Evolutionary conservation across 495 filamentous ascomycete genomes (phyloP), one percentile per base, ranked within the genome.

Genomic region (Podospora comata): DNA sequence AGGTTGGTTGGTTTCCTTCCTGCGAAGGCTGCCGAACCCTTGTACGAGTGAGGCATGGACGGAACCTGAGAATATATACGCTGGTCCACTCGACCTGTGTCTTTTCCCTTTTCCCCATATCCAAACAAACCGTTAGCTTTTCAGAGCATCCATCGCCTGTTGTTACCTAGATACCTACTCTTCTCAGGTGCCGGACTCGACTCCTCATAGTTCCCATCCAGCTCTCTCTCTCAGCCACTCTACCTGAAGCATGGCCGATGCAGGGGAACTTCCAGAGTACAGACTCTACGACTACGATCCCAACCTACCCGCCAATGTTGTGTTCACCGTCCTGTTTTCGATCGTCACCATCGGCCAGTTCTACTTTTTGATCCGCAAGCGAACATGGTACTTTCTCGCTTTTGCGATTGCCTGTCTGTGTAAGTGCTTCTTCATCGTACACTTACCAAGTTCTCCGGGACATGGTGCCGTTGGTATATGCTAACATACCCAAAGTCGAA

Each of bases 341-440:
- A 58, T 83, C 39, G 74, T 81, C 0, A 74, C 85, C 5, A 20
- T 79, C 4, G 67, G 76, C 2, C 89, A 91, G 68, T 27, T 75
- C 28, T 81, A 77, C 61, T 82, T 87, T 63, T 67, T 90, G 6
- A 60, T 80, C 53, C 78, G 73, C 28, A 79, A 76, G 19, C 77
- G 79, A 67, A 84, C 82, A 7, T 90, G 85, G 85, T 90, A 87
- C 74, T 86, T 90, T 60, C 83, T 85, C 7, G 83, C 89, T 0
- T 82, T 90, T 28, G 32, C 87, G 6, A 72, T 89, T 32, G 88
- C 87, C 11, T 82, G 85, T 27, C 60, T 83, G 16, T 87, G 87
- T 89, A 79, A 69, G 83, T 79, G 20, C 28, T 5, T 16, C 7
- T 9, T 27, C 54, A 58, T 18, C n/a, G 57, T 5, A 19, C 1